A percentile compares a stretch with the other conserved stretches of the same genome.
Evolutionary conservation across 768 basidiomycete genomes (phyloP).

Genomic region (Sistotremastrum suecicum): DNA sequence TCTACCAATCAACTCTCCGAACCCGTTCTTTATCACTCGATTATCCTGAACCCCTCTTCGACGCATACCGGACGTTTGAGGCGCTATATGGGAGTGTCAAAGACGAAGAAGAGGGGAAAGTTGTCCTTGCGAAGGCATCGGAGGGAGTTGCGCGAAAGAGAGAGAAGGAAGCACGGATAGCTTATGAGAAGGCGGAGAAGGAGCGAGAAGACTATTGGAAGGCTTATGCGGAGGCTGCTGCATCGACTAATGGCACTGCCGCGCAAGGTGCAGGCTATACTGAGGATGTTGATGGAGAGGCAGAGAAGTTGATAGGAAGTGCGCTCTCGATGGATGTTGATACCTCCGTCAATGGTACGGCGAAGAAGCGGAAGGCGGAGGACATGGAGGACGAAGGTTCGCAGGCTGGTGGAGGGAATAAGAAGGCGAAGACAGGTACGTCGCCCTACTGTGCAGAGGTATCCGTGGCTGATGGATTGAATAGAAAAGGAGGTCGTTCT

Average conservation of each 20-base stretch:
- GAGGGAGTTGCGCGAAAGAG: constrained; percentile 48
- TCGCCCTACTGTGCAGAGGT: constrained; percentile 3
- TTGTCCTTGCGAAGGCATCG: constrained; percentile 50
- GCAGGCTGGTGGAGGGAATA: constrained; percentile 25
- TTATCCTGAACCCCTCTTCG: constrained; percentile 93
- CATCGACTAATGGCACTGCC: constrained; percentile 18
- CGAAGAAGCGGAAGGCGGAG: constrained; percentile 53
- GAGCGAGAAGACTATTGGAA: constrained; percentile 32
- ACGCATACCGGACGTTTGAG: constrained; percentile 83
- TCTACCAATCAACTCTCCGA: constrained; percentile 56
- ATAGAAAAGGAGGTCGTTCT: constrained; percentile 37
- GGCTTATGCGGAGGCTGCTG: constrained; percentile 21
- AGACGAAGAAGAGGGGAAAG: constrained; percentile 46
- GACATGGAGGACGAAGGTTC: constrained; percentile 18
- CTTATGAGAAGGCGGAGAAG: constrained; percentile 40
- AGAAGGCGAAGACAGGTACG: constrained; percentile 52
- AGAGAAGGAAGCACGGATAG: constrained; percentile 31
- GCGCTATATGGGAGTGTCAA: constrained; percentile 62
- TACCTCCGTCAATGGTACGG: constrained; percentile 20
- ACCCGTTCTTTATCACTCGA: constrained; percentile 35
- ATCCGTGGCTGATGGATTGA: not conserved
- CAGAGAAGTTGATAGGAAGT: not conserved
- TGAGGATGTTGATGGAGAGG: constrained; percentile 8
- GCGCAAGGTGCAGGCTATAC: constrained; percentile 7
- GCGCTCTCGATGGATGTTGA: constrained; percentile 28